A percentile compares a stretch with the other conserved stretches of the same genome.
Conservation (phyloP, 352 stramenopile species). For the Phytophthora ohioensis region DNA sequence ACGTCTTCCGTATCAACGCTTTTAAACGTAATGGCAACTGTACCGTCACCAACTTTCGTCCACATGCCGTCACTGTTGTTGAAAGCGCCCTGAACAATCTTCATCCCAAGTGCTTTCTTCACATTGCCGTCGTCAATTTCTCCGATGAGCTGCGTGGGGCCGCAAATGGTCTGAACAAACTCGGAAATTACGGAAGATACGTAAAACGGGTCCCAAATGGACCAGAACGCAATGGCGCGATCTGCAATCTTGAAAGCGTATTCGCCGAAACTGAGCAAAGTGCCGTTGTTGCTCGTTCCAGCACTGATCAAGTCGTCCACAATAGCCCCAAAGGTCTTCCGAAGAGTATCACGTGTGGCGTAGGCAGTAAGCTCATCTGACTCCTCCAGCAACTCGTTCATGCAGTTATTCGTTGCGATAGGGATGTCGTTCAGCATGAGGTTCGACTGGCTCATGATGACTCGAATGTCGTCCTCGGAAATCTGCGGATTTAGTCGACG, state of each 20-base stretch:
- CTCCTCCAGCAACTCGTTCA: constrained; percentile 37
- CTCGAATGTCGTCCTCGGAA: constrained; percentile 41
- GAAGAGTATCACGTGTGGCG: constrained; percentile 48
- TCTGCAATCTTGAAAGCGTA: constrained; percentile 55
- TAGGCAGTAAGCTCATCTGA: constrained; percentile 36
- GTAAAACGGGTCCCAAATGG: constrained; percentile 55
- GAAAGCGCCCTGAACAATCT: constrained; percentile 50
- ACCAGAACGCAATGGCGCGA: constrained; percentile 47
- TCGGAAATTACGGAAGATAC: constrained; percentile 52
- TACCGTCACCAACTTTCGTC: constrained; percentile 42
- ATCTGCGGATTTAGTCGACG: constrained; percentile 36
- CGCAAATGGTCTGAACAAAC: constrained; percentile 60
- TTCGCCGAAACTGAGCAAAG: constrained; percentile 37
- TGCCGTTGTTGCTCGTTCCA: constrained; percentile 44
- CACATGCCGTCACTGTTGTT: constrained; percentile 45
- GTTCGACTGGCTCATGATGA: constrained; percentile 48
- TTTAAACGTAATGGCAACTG: constrained; percentile 45
- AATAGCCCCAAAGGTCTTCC: constrained; percentile 56
- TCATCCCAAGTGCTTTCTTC: constrained; percentile 51
- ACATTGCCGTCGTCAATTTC: constrained; percentile 55
- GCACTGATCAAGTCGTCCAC: constrained; percentile 53
- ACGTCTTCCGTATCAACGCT: constrained; percentile 49
- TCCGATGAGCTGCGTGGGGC: constrained; percentile 48
- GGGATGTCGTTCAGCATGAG: constrained; percentile 63
- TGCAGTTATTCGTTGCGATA: constrained; percentile 50